Evolutionary conservation across 495 filamentous ascomycete genomes (phyloP).

Genomic region (Xylaria intraflava): DNA sequence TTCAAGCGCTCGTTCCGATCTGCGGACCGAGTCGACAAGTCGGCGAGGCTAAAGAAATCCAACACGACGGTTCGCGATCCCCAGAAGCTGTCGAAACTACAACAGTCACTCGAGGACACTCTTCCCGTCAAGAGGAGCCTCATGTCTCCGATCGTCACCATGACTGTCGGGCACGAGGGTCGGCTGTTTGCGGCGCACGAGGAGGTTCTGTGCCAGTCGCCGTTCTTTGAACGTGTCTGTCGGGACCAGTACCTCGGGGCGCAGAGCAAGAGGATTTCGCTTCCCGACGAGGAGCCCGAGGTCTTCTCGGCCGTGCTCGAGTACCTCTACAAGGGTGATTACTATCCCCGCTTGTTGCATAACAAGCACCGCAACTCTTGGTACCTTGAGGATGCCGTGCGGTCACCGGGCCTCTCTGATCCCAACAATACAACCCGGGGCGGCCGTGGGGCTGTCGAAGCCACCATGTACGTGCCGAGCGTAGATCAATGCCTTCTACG

Average conservation of each 20-base stretch:
- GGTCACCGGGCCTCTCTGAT: constrained; percentile 29
- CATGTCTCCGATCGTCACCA: constrained; percentile 70
- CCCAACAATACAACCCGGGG: constrained; percentile 35
- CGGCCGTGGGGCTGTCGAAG: constrained; percentile 59
- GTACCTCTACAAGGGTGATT: constrained; percentile 92
- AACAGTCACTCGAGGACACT: constrained; percentile 45
- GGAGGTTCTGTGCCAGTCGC: constrained; percentile 73
- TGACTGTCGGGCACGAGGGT: constrained; percentile 71
- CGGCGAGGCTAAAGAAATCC: constrained; percentile 66
- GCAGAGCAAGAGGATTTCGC: constrained; percentile 59
- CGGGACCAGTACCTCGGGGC: constrained; percentile 56
- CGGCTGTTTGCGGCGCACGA: constrained; percentile 90
- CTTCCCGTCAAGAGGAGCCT: constrained; percentile 38
- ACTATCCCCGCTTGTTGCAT: constrained; percentile 70
- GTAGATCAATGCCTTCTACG: constrained; percentile 67
- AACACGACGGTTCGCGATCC: constrained; percentile 55
- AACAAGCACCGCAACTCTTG: constrained; percentile 61
- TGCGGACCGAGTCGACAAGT: constrained; percentile 71
- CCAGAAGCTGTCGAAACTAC: constrained; percentile 65
- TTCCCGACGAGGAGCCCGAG: constrained; percentile 82
- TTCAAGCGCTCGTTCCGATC: constrained; percentile 78
- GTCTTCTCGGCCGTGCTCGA: constrained; percentile 87
- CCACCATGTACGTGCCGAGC: constrained; percentile 62
- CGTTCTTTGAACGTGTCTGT: constrained; percentile 64
- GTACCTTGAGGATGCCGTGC: constrained; percentile 61